Evolutionary conservation across 2,329 filamentous ascomycete genomes (phyloP), one percentile per base, ranked within the genome.

Genomic region (Trichocomaceae sp.): DNA sequence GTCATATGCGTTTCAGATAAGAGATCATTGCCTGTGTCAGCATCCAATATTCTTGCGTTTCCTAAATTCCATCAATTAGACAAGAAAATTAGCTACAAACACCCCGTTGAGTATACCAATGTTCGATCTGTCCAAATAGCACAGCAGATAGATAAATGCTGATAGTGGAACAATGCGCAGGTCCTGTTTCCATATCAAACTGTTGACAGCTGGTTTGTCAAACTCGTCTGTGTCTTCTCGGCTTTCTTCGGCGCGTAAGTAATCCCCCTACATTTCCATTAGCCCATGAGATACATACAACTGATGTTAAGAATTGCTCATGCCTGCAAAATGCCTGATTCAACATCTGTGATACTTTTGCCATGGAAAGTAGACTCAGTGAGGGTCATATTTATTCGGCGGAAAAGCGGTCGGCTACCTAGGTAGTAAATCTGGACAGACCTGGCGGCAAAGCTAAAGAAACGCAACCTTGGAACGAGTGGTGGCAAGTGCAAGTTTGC

Each of bases 41-140:
- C 72, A 64, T 88, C 87, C 58, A 87, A 75, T 23, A 86, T 81
- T 67, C 82, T 83, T 42, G 84, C 83, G 65, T 86, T 86, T 55
- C 76, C 69, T 71, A 19, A 2, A 13, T 19, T 45, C 13, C 2
- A 5, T 47, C 8, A 47, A 47, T 33, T 35, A 39, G 19, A 23
- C 12, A 26, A 17, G n/a, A 35, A n/a, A 12, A 35, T 35, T 35
- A 8, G 31, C 13, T 13, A 15, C 12, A 35, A 15, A 15, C 31
- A 35, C 31, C 1, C 4, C 31, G 15, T 35, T 15, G 31, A 33
- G 12, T 20, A 35, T 52, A 75, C 83, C 83, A 55, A 88, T 87
- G 67, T 87, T 88, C 54, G 82, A 79, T 44, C 82, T 76, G 68
- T 87, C 84, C 22, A 87, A 77, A 65, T 84, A 87, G 68, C 82